These are phyloP conservation scores for Annulohypoxylon bovei DNA, from an alignment of 495 filamentous ascomycete species.

Conservation along the genomic window DNA sequence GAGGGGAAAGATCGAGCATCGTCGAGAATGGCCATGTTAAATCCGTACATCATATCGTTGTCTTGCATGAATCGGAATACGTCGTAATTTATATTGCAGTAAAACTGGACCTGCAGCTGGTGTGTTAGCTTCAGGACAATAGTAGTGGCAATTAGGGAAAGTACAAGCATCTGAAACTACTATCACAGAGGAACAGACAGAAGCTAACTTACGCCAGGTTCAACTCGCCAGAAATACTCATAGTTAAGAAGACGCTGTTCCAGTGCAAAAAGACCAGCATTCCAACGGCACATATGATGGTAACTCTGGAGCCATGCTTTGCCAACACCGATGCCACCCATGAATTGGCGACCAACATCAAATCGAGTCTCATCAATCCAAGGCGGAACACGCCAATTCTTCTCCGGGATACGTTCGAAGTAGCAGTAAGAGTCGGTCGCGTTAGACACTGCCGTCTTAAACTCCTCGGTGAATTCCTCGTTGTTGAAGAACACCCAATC, in stretches of 20 bases:
- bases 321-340: constrained; percentile 64
- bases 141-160: not conserved
- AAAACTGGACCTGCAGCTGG: constrained; percentile 61
- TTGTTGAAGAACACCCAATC: constrained; percentile 92
- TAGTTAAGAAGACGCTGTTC: constrained; percentile 72
- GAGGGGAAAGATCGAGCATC: constrained; percentile 61
- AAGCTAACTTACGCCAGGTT: constrained; percentile 61
- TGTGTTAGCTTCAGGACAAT: constrained; percentile 16
- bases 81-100: constrained; percentile 75
- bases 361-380: constrained; percentile 71
- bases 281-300: constrained; percentile 80
- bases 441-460: constrained; percentile 75
- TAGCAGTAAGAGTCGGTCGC: constrained; percentile 76
- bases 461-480: constrained; percentile 75
- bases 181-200: constrained; percentile 4
- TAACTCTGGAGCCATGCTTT: constrained; percentile 67
- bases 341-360: constrained; percentile 61
- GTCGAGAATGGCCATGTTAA: constrained; percentile 66
- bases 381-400: constrained; percentile 77
- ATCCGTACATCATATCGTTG: constrained; percentile 75
- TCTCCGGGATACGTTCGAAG: constrained; percentile 75
- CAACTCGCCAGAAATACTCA: constrained; percentile 81
- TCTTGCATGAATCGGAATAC: constrained; percentile 80
- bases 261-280: constrained; percentile 79
- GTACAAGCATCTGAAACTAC: not conserved